Evolutionary conservation across 805 yeast genomes (phyloP).

Genomic region (Lipomyces yamadae): DNA sequence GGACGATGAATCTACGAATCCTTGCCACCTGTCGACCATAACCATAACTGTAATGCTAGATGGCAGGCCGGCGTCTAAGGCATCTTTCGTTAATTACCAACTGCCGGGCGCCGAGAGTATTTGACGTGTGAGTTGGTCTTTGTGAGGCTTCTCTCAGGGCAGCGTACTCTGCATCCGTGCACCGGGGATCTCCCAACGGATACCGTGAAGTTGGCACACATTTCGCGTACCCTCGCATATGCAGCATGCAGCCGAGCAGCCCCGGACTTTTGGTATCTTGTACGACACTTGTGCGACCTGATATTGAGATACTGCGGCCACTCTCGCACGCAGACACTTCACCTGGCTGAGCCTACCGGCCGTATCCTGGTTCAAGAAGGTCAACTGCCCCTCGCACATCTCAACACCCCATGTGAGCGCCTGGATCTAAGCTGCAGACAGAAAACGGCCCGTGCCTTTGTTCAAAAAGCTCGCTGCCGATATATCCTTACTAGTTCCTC

Average conservation of each 20-base stretch:
- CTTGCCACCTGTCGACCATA: not conserved
- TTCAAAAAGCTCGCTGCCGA: not conserved
- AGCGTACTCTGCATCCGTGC: not conserved
- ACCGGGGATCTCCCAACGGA: not conserved
- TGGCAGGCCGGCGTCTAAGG: not conserved
- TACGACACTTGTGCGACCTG: too few species aligned
- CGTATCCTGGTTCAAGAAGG: not conserved
- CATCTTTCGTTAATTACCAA: not conserved
- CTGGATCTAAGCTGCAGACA: not conserved
- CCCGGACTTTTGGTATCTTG: not conserved
- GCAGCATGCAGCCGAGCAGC: not conserved
- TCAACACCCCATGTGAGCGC: constrained; percentile 1
- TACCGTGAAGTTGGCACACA: not conserved
- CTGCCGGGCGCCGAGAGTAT: constrained; percentile 1
- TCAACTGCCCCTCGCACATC: not conserved
- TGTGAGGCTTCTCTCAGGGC: not conserved
- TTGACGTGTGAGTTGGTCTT: not conserved
- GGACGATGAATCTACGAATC: not conserved
- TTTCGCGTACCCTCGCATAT: not conserved
- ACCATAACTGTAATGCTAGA: not conserved
- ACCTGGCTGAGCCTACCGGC: not conserved
- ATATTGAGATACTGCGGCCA: too few species aligned
- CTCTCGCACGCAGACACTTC: too few species aligned
- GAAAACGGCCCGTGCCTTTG: not conserved
- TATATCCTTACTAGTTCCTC: not conserved